phyloP scores from a whole-genome alignment of 176 grass and related monocot genomes.

The Coix lacrymajobi region DNA sequence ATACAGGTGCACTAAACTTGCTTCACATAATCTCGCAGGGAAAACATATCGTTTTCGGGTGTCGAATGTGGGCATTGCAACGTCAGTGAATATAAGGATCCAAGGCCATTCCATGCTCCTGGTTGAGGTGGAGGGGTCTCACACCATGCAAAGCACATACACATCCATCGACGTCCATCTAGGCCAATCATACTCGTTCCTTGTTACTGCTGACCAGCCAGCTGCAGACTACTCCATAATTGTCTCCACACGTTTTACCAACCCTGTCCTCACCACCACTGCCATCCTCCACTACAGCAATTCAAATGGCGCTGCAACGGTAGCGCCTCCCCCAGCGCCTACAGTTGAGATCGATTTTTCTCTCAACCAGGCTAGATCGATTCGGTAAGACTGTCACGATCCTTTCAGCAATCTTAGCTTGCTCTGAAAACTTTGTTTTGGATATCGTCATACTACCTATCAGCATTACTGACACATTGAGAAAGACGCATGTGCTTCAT shows the following conservation, averaged over 20 bases:
- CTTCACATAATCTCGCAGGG: slow-evolving; percentile 26
- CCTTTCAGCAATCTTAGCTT: background rate
- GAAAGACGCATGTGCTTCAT: background rate
- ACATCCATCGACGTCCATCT: slow-evolving; percentile 78
- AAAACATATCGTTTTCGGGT: slow-evolving; percentile 93
- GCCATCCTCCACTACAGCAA: slow-evolving; percentile 82
- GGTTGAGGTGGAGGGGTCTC: slow-evolving; percentile 96
- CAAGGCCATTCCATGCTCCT: slow-evolving; percentile 81
- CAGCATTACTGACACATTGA: background rate
- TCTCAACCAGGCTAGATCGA: slow-evolving; percentile 87
- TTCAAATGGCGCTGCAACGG: slow-evolving; percentile 28
- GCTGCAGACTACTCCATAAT: slow-evolving; percentile 72
- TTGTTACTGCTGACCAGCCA: slow-evolving; percentile 71
- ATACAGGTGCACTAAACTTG: slow-evolving; percentile 7
- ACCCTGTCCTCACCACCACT: slow-evolving; percentile 51
- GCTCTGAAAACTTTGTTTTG: background rate
- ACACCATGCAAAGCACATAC: slow-evolving; percentile 77
- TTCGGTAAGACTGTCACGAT: slow-evolving; percentile 41
- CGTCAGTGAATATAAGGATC: slow-evolving; percentile 85
- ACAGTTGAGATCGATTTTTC: slow-evolving; percentile 76
- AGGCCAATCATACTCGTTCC: slow-evolving; percentile 92
- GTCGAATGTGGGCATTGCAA: slow-evolving; percentile 80
- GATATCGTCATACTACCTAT: background rate
- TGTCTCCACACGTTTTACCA: slow-evolving; percentile 77
- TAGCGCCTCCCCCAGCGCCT: slow-evolving; percentile 50